These are phyloP conservation scores for Sordariomycetes sp. DNA, from an alignment of 2,329 filamentous ascomycete species.

Conservation along the genomic window DNA sequence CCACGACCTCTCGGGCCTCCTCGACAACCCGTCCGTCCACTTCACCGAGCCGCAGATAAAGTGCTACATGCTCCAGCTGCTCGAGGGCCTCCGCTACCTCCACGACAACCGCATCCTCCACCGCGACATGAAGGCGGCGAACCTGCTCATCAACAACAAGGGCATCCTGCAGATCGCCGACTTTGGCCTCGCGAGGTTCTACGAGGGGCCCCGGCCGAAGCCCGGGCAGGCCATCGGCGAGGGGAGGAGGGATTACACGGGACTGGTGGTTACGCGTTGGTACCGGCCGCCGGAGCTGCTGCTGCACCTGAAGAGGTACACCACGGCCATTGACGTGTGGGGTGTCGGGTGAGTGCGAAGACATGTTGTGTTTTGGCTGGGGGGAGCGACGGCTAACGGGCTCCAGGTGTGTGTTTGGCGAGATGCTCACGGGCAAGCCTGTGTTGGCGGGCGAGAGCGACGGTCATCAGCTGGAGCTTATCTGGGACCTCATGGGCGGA, in stretches of 20 bases:
- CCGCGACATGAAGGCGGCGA: constrained; percentile 97
- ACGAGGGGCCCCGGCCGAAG: constrained; percentile 70
- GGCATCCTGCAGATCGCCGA: constrained; percentile 94
- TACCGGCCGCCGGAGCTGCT: constrained; percentile 90
- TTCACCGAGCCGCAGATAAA: constrained; percentile 91
- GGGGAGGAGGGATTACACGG: constrained; percentile 82
- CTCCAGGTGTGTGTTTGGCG: constrained; percentile 86
- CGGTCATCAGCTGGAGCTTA: constrained; percentile 77
- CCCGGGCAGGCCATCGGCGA: constrained; percentile 71
- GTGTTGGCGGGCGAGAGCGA: constrained; percentile 88
- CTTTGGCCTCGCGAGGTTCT: constrained; percentile 88
- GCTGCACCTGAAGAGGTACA: constrained; percentile 78
- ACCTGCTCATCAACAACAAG: constrained; percentile 87
- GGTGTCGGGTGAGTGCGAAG: constrained; percentile 64
- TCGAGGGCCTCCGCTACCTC: constrained; percentile 80
- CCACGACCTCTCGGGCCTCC: constrained; percentile 90
- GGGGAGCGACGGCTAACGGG: neutral
- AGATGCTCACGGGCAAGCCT: constrained; percentile 90
- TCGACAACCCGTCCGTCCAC: constrained; percentile 84
- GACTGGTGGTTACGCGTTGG: constrained; percentile 94
- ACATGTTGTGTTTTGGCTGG: neutral
- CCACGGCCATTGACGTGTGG: constrained; percentile 97
- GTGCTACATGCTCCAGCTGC: constrained; percentile 89
- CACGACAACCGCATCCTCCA: constrained; percentile 86
- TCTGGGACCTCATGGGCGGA: constrained; percentile 84